Evolutionary conservation across 371 early-diverging fungal species (phyloP).

Genomic region (Choanephora cucurbitarum): DNA sequence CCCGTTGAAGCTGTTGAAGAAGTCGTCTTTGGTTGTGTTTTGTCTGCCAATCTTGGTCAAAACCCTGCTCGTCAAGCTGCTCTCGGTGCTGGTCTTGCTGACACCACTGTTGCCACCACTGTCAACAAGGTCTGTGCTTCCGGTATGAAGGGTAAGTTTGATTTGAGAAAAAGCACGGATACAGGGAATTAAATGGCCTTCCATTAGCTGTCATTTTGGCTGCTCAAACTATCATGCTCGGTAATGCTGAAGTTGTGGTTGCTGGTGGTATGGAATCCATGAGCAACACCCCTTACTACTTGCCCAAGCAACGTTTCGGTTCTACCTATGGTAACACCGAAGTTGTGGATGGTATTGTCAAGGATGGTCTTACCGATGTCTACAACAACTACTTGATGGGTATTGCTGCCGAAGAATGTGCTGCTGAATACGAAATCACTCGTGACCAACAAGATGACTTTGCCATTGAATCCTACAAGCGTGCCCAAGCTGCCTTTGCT

Average conservation of each 20-base stretch:
- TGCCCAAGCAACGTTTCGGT: slow-evolving; percentile 80
- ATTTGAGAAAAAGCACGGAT: not conserved
- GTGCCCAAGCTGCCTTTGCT: slow-evolving; percentile 82
- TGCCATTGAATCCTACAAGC: slow-evolving; percentile 86
- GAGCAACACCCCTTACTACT: slow-evolving; percentile 94
- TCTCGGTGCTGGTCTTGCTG: slow-evolving; percentile 82
- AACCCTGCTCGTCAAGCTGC: slow-evolving; percentile 97
- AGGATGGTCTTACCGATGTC: slow-evolving; percentile 94
- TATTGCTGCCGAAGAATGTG: slow-evolving; percentile 91
- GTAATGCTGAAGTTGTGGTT: slow-evolving; percentile 81
- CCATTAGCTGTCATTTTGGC: slow-evolving; percentile 75
- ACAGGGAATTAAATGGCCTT: not conserved
- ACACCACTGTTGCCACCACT: slow-evolving; percentile 81
- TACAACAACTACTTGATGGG: slow-evolving; percentile 92
- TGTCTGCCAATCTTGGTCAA: slow-evolving; percentile 89
- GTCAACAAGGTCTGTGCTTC: slow-evolving; percentile 99
- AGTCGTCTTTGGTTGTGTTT: slow-evolving; percentile 86
- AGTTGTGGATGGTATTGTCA: slow-evolving; percentile 85
- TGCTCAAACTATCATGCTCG: slow-evolving; percentile 83
- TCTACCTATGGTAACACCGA: slow-evolving; percentile 86
- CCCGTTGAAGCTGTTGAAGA: slow-evolving; percentile 77
- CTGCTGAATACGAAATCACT: slow-evolving; percentile 77
- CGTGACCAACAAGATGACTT: slow-evolving; percentile 90
- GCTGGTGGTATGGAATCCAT: slow-evolving; percentile 98
- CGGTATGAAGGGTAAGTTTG: slow-evolving; percentile 83